These are phyloP conservation scores for Colletotrichum tofieldiae DNA, from an alignment of 2,329 filamentous ascomycete species.

Conservation along the genomic window DNA sequence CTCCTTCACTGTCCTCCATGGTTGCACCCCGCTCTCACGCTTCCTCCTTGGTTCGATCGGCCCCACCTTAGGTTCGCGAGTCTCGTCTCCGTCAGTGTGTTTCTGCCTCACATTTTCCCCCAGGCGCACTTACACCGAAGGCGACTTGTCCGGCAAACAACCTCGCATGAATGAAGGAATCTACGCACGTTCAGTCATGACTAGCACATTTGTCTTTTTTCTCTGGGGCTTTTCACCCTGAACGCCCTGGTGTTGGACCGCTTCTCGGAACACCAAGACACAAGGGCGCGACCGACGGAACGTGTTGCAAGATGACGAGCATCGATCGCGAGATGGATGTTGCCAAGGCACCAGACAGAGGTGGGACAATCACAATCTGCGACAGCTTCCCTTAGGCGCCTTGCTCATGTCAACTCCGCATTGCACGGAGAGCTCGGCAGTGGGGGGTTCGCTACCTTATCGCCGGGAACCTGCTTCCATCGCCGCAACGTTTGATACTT, in stretches of 20 bases:
- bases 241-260: not conserved
- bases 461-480: not conserved
- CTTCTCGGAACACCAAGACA: not conserved
- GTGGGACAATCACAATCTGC: not conserved
- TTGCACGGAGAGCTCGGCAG: slow-evolving; percentile 3
- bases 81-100: not conserved
- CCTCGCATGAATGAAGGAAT: slow-evolving; percentile 9
- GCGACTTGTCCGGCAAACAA: not conserved
- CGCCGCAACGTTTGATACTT: not conserved
- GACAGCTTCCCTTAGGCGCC: not conserved
- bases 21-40: not conserved
- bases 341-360: not conserved
- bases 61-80: slow-evolving; percentile 23
- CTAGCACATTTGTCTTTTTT: not conserved
- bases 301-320: not conserved
- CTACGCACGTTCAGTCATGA: slow-evolving; percentile 8
- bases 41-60: not conserved
- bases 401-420: not conserved
- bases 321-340: not conserved
- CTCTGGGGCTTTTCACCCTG: not conserved
- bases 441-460: not conserved
- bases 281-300: not conserved
- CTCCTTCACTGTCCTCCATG: not conserved
- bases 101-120: not conserved
- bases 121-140: not conserved